These are phyloP conservation scores for Colletotrichum orchidophilum DNA, from an alignment of 2,329 filamentous ascomycete species.

Conservation along the genomic window DNA sequence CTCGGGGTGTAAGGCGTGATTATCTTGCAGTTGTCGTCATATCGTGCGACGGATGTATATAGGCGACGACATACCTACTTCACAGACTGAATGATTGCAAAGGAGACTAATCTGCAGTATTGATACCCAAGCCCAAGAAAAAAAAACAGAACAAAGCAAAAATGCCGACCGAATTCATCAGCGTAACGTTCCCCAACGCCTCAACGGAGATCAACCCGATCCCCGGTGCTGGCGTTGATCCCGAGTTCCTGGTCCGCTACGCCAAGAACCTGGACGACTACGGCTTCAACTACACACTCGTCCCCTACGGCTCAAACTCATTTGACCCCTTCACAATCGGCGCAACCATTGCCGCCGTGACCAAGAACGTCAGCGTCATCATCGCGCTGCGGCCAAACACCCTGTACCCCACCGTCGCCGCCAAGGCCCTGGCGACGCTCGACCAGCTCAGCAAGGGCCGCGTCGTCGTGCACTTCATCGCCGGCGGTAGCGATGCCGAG, in stretches of 20 bases:
- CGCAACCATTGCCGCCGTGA: slow-evolving; percentile 64
- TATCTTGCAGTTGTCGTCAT: slow-evolving; percentile 38
- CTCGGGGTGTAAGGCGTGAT: slow-evolving; percentile 38
- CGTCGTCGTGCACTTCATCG: slow-evolving; percentile 71
- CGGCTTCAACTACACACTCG: slow-evolving; percentile 68
- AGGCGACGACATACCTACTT: neutral
- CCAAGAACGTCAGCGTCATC: slow-evolving; percentile 68
- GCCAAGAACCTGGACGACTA: slow-evolving; percentile 67
- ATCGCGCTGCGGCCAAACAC: slow-evolving; percentile 71
- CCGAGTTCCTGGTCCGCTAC: slow-evolving; percentile 65
- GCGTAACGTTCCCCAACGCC: slow-evolving; percentile 63
- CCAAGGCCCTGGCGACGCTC: slow-evolving; percentile 68
- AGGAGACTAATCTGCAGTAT: neutral
- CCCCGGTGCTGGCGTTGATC: slow-evolving; percentile 60
- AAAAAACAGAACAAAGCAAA: slow-evolving; percentile 19
- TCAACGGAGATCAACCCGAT: slow-evolving; percentile 65
- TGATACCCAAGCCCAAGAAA: neutral
- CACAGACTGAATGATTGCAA: neutral
- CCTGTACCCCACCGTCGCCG: slow-evolving; percentile 69
- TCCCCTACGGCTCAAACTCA: slow-evolving; percentile 65
- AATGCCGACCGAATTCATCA: slow-evolving; percentile 67
- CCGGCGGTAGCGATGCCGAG: slow-evolving; percentile 67
- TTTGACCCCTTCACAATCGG: slow-evolving; percentile 68
- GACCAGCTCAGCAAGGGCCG: slow-evolving; percentile 67
- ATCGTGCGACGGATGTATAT: slow-evolving; percentile 27